Conservation (phyloP, 805 yeast species). For the Candida ulmi region DNA sequence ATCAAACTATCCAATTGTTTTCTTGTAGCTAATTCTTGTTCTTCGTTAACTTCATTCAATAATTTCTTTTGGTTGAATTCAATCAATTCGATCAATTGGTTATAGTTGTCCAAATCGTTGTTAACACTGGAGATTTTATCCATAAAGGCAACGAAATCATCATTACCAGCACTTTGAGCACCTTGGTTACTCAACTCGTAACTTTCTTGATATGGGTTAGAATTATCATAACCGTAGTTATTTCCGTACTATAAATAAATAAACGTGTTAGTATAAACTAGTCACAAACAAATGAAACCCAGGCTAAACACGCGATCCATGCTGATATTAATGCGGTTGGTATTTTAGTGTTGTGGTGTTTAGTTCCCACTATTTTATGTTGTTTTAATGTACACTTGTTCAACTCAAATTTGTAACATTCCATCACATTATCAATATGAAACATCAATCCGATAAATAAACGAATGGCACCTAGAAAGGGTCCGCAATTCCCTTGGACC, state of each 20-base stretch:
- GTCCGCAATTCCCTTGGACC: no score
- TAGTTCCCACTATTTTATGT: no score
- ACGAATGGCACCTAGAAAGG: no score
- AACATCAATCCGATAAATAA: no score
- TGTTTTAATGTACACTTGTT: no score
- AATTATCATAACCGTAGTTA: conserved; percentile 19
- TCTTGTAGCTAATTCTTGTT: conserved; percentile 62
- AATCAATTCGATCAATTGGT: conserved; percentile 60
- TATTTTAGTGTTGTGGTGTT: no score
- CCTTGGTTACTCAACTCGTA: conserved; percentile 18
- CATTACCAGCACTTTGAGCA: conserved; percentile 19
- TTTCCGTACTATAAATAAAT: conserved; percentile 2
- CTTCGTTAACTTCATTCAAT: conserved; percentile 66
- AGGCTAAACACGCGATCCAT: no score
- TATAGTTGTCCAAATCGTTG: conserved; percentile 63
- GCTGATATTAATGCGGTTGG: no score
- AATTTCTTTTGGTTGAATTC: conserved; percentile 66
- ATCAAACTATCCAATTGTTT: conserved; percentile 72
- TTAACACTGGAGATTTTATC: conserved; percentile 63
- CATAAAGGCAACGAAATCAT: conserved; percentile 63
- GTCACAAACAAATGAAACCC: no score
- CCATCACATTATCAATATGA: no score
- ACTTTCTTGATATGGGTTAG: conserved; percentile 21
- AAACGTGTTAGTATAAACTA: no score
- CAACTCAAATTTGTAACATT: no score